Conservation (phyloP, 2,329 filamentous ascomycete species). For the Phaeophleospora eucalypticola region DNA sequence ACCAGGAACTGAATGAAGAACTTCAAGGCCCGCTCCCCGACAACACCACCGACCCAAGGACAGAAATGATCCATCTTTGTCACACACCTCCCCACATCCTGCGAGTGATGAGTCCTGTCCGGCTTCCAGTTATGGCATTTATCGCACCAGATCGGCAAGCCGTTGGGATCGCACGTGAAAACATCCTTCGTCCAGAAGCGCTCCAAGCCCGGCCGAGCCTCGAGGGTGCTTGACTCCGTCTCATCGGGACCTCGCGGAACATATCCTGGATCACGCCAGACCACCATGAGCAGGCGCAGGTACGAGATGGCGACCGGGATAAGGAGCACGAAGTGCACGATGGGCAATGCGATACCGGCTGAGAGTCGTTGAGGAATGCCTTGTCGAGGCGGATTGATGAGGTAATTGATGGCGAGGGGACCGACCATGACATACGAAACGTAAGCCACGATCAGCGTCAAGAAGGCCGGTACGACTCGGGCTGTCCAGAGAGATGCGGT, state of each 20-base stretch:
- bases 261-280: constrained; percentile 68
- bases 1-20: constrained; percentile 86
- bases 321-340: constrained; percentile 69
- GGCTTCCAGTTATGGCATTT: constrained; percentile 83
- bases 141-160: constrained; percentile 81
- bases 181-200: constrained; percentile 76
- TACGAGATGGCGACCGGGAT: constrained; percentile 64
- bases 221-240: constrained; percentile 13
- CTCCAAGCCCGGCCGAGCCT: constrained; percentile 63
- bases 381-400: constrained; percentile 50
- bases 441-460: constrained; percentile 29
- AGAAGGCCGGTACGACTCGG: constrained; percentile 27
- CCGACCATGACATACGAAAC: constrained; percentile 29
- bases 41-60: constrained; percentile 90
- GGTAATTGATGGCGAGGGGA: constrained; percentile 61
- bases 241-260: constrained; percentile 57
- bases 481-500: constrained; percentile 25
- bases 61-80: constrained; percentile 94
- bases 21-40: constrained; percentile 76
- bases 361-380: constrained; percentile 41
- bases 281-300: constrained; percentile 63
- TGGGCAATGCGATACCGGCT: constrained; percentile 65
- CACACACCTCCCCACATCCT: constrained; percentile 75
- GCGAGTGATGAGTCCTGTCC: constrained; percentile 82
- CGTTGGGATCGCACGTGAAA: constrained; percentile 78